Evolutionary conservation across 768 basidiomycete genomes (phyloP), one percentile per base, ranked within the genome.

Genomic region (Xerocomellus amylosporus): DNA sequence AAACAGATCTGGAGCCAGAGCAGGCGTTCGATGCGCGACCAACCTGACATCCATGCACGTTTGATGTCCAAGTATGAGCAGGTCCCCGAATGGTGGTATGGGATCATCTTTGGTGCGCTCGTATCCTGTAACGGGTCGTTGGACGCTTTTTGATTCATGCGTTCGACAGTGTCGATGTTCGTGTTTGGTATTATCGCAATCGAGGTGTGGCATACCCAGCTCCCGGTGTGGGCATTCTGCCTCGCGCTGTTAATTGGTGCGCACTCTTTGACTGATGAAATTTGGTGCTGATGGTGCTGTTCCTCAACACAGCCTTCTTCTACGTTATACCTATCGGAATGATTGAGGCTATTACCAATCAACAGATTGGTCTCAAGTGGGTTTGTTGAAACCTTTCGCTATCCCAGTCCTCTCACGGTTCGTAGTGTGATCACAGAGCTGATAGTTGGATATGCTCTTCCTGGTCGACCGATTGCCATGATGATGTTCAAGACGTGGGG

Each of bases 341-440:
- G 80, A 88, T 91, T 56, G 83, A 88, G 56, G 87, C 88, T 1
- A 81, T 90, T 54, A 91, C 89, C 20, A 92, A 92, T 67, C 85
- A 87, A 61, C 85, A 88, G 69, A 77, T 90, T 50, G 87, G 77
- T 65, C 67, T 81, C 8, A 81, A 79, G 65, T 66, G n/a, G 24
- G 65, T 60, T 28, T 24, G 6, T 28, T 10, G 1, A 19, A 3
- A 24, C 8, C 2, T 10, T 45, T 31, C 5, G 0, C 10, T 17
- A 19, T 19, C 9, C 1, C 9, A 12, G 17, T 41, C 30, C 8
- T 53, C 58, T 60, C 33, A 66, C 8, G 8, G 9, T 41, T 20
- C 7, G 46, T 37, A 66, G 65, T 64, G 87, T 90, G 33, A 81
- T 91, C 52, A 83, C 87, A 0, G 88, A 91, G 64, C 75, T 90